A percentile compares a stretch with the other conserved stretches of the same genome.
phyloP scores from a whole-genome alignment of 495 filamentous ascomycete species.

The Podospora sp. region DNA sequence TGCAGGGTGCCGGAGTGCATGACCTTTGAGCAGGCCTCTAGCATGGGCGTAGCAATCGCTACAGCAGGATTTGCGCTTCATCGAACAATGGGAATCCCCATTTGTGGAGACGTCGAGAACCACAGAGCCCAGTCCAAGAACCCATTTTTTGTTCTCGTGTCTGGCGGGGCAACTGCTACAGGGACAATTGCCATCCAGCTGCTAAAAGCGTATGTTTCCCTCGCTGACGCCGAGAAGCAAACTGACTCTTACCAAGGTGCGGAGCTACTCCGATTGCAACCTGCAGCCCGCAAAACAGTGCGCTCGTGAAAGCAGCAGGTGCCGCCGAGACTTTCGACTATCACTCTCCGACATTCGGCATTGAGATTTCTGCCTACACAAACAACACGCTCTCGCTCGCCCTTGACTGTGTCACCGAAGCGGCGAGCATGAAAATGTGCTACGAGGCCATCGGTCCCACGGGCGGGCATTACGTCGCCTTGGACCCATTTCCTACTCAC shows the following conservation, averaged over 20 bases:
- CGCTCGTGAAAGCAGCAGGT: background rate
- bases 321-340: slow-evolving; percentile 15
- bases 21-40: background rate
- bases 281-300: slow-evolving; percentile 12
- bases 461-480: background rate
- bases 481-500: background rate
- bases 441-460: slow-evolving; percentile 14
- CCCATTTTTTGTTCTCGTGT: slow-evolving; percentile 8
- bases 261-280: slow-evolving; percentile 2
- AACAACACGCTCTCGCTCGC: background rate
- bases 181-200: slow-evolving; percentile 19
- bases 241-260: no score
- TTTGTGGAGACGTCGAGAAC: background rate
- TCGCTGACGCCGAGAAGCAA: background rate
- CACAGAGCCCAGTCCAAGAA: background rate
- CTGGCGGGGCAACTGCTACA: slow-evolving; percentile 12
- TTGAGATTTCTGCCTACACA: slow-evolving; percentile 5
- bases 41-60: slow-evolving; percentile 7
- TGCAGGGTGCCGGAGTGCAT: slow-evolving; percentile 4
- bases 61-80: background rate
- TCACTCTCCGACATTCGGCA: slow-evolving; percentile 14
- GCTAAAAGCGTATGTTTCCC: slow-evolving; percentile 8
- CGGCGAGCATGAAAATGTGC: slow-evolving; percentile 10
- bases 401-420: slow-evolving; percentile 17
- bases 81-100: background rate